Evolutionary conservation across 2,329 filamentous ascomycete species (phyloP), one percentile per base, ranked within the genome.

Genomic region (Hansfordia pulvinata): DNA sequence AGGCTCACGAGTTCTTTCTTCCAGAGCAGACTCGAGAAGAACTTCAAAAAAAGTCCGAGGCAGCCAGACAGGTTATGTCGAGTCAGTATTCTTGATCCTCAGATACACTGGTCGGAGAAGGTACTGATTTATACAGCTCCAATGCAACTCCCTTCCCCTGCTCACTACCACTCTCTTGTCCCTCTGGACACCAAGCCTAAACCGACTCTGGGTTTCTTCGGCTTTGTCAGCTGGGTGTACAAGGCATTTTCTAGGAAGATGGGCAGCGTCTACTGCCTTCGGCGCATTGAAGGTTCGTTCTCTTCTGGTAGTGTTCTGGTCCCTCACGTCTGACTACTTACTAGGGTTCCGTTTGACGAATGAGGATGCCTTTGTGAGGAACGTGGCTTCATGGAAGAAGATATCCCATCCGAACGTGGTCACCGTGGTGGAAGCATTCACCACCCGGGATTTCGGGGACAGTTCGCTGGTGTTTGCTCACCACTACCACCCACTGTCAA

Each of bases 391-490:
- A 8, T 98, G 90, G 90, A 88, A 86, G 44, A 73, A 80, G 31
- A 70, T 98, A 25, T 69, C 71, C 44, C 88, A 78, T 42, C 79
- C 76, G 30, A 83, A 74, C 37, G 71, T 96, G 12, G 88, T 96
- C 17, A 79, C 77, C 1, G 71, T 93, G 7, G 76, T 93, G 42
- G 85, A 94, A 52, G 84, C 83, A 1, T 98, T 98, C 44, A 98
- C 90, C 1, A 92, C 84, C 9, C 67, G 85, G 34, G 82, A 79
- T 15, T 98, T 98, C 50, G 83, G 84, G 29, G 90, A 96, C 49
- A 93, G 83, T 52, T 96, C 90, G 3, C 66, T 98, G 29, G 79
- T 98, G 25, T 80, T 98, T 43, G 85, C 93, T 14, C 90, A 84
- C 34, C 84, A 93, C 49, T 98, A 93, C 45, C 82, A 90, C 43